Evolutionary conservation across 257 asterid species (phyloP), one percentile per base, ranked within the genome.

Genomic region (Solanum microdontum): DNA sequence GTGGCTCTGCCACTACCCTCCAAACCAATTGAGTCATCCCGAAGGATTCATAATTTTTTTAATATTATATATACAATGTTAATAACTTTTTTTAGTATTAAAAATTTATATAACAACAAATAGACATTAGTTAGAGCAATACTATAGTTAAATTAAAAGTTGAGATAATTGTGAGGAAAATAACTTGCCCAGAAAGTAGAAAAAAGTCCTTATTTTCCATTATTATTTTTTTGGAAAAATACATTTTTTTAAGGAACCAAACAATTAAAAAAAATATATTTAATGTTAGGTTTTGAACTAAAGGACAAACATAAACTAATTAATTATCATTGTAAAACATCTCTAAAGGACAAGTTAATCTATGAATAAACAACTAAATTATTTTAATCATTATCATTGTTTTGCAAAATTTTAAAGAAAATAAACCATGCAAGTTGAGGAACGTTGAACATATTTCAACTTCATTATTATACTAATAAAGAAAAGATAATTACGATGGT

Each of bases 211-310:
- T 17, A 12, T 45, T 45, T 45, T 45, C 17, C 55, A 11, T 12
- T 45, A 13, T 17, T 51, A 11, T 17, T 51, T 2, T 51, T 17
- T 6, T 51, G 62, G 62, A 51, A 51, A 51, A 51, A 51, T 17
- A 17, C 4, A 17, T 51, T 51, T 51, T 48, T 51, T 51, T 51
- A 6, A 51, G 62, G 4, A 51, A 17, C 0, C n/a, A 51, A 6
- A 17, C n/a, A 51, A 51, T 15, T 51, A 0, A 6, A 55, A 55
- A 55, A 0, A 3, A 55, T 0, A 2, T 0, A 17, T 1, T 17
- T 55, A 55, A 55, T 19, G 64, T 1, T 55, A 19, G 64, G 64
- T 55, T 55, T 55, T 55, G 24, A 19, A 55, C 7, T 17, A 55
- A 55, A 55, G 24, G 64, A 55, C n/a, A 55, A 55, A 55, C n/a